A percentile compares a stretch with the other conserved stretches of the same genome.
These are phyloP conservation scores for Nannochloris sp. DNA, from an alignment of 139 green algal genomes.

Conservation along the genomic window DNA sequence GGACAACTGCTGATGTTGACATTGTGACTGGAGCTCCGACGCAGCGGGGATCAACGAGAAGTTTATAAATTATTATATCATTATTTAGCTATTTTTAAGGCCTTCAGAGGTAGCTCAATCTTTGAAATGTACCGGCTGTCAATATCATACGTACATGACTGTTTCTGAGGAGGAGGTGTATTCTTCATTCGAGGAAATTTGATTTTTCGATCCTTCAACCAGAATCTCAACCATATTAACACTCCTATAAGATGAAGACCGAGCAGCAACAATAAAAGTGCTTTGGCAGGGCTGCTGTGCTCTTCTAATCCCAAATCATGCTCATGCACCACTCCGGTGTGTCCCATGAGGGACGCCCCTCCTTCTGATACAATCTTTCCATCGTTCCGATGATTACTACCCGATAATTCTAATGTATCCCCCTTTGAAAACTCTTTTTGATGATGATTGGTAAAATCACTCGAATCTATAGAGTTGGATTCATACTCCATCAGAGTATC, in stretches of 20 bases:
- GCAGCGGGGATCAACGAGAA: background rate
- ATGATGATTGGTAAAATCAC: background rate
- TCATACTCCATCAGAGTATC: background rate
- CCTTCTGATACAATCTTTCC: too few relatives aligned
- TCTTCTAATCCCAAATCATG: too few relatives aligned
- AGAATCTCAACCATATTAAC: background rate
- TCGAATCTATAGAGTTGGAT: conserved; percentile 1
- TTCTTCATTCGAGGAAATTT: background rate
- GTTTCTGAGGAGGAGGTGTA: background rate
- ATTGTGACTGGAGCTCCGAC: too few relatives aligned
- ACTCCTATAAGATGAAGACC: background rate
- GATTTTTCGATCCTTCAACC: background rate
- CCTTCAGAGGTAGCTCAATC: background rate
- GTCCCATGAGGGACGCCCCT: too few relatives aligned
- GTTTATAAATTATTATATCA: background rate
- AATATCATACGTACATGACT: background rate
- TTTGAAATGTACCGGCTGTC: background rate
- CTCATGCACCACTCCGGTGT: too few relatives aligned
- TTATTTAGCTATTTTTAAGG: background rate
- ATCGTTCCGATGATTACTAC: too few relatives aligned
- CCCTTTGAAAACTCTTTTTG: too few relatives aligned
- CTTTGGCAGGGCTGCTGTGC: background rate
- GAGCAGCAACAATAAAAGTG: background rate
- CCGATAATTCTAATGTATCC: too few relatives aligned
- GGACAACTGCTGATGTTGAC: too few relatives aligned